These are phyloP conservation scores for Avena eriantha DNA, from an alignment of 176 grass and related monocot genomes.

Conservation along the genomic window DNA sequence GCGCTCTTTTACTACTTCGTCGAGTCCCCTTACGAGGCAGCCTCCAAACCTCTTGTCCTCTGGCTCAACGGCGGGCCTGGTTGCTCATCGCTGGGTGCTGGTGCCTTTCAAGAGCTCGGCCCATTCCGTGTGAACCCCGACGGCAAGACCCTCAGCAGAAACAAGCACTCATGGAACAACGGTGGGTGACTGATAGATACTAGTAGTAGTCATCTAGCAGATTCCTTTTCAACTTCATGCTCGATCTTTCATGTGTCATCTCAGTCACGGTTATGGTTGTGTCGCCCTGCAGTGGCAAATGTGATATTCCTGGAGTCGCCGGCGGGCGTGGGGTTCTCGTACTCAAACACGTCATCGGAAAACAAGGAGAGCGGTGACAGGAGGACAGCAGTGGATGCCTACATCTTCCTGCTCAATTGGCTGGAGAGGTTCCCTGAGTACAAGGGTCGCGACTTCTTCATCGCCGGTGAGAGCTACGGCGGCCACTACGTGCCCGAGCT, in stretches of 20 bases:
- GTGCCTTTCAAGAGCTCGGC: constrained; percentile 60
- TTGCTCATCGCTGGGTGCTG: constrained; percentile 58
- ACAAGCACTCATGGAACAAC: constrained; percentile 61
- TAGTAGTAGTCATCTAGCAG: no score
- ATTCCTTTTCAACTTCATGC: no score
- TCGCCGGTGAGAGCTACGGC: constrained; percentile 66
- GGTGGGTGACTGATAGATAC: constrained; percentile 1
- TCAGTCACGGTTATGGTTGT: no score
- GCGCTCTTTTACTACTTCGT: constrained; percentile 80
- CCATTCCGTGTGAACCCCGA: constrained; percentile 67
- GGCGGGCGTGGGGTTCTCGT: no score
- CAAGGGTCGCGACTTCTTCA: constrained; percentile 62
- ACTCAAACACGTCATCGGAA: constrained; percentile 31
- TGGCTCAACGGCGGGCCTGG: constrained; percentile 72
- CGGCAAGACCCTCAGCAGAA: constrained; percentile 56
- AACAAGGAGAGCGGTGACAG: neutral
- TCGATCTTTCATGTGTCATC: no score
- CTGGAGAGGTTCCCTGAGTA: constrained; percentile 36
- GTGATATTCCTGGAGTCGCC: no score
- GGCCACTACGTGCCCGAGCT: constrained; percentile 63
- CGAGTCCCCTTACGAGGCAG: constrained; percentile 49
- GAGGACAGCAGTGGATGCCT: neutral
- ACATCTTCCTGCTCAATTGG: no score
- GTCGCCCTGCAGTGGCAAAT: no score
- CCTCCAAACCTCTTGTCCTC: constrained; percentile 59